Evolutionary conservation across 2,329 filamentous ascomycete species (phyloP), one percentile per base, ranked within the genome.

Genomic region (Chaetomiaceae sp.): DNA sequence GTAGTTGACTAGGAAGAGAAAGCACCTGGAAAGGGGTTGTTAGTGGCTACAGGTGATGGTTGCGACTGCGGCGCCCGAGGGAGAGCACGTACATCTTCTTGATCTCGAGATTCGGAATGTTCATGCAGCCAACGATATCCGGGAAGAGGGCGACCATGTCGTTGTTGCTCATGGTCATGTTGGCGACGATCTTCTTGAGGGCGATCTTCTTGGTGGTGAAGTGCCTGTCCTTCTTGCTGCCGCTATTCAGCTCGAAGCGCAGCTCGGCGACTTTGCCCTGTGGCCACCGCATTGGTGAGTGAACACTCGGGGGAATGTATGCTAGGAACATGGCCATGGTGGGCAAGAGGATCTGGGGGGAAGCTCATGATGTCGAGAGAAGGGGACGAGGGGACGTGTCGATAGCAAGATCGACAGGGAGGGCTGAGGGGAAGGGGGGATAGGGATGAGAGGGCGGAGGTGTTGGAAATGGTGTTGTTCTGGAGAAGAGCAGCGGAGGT

Each of bases 111-210:
- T 87, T 95, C 46, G 85, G 86, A 56, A 99, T 88, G 62, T 88
- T 83, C 93, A 99, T 99, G 76, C 92, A 97, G 56, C 78, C 84
- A 61, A 99, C 88, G 54, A 99, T 87, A 66, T 99, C 93, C 16
- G 92, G 90, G 62, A 99, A 99, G 46, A 99, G 76, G 34, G 89
- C 90, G 49, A 97, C 87, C 93, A 99, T 99, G 70, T 99, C 93
- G 66, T 97, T 99, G 73, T 99, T 99, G 81, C 92, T 97, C 93
- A 99, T 99, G 58, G 93, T 99, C 93, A 99, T 99, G 68, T 99
- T 99, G 68, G 93, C 93, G 62, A 99, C 93, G 61, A 99, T 97
- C 79, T 96, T 96, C 80, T 99, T 99, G 57, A 99, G 79, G 10
- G 93, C 91, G 66, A 96, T 95, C 81, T 97, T 97, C 78, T 97